A percentile compares a stretch with the other conserved stretches of the same genome.
phyloP scores from a whole-genome alignment of 305 asterid species.

The Rubia peregrina region DNA sequence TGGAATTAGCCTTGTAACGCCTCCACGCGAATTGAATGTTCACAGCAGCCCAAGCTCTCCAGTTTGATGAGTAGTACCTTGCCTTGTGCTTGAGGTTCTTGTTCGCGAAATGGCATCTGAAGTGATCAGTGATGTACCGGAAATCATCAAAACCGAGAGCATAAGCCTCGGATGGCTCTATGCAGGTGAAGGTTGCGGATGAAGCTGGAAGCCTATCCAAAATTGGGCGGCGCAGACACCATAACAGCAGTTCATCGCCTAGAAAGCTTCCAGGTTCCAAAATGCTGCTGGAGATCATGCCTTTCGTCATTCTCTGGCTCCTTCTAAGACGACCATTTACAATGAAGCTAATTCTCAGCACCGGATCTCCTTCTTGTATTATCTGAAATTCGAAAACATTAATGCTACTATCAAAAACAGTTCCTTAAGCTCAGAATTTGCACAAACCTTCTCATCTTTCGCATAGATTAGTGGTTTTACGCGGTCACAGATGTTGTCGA shows the following conservation, averaged over 20 bases:
- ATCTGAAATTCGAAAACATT: constrained; percentile 16
- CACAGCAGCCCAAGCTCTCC: constrained; percentile 34
- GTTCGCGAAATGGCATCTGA: constrained; percentile 23
- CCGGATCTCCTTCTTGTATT: constrained; percentile 30
- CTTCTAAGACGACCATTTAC: constrained; percentile 19
- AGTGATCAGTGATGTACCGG: constrained; percentile 22
- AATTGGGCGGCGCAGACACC: constrained; percentile 25
- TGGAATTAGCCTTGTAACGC: constrained; percentile 14
- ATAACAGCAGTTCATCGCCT: constrained; percentile 27
- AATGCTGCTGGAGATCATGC: constrained; percentile 15
- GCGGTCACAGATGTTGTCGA: constrained; percentile 25
- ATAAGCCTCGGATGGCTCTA: constrained; percentile 19
- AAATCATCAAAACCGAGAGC: constrained; percentile 19
- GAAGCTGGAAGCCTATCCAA: constrained; percentile 22
- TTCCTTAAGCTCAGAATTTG: not conserved
- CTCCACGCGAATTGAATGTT: constrained; percentile 30
- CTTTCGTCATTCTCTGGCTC: constrained; percentile 20
- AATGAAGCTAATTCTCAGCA: constrained; percentile 21
- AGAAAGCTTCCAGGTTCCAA: constrained; percentile 27
- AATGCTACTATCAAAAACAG: not conserved
- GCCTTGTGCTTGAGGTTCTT: constrained; percentile 18
- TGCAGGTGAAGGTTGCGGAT: constrained; percentile 28
- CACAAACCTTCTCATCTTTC: constrained; percentile 21
- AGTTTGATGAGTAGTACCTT: constrained; percentile 29
- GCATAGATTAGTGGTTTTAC: constrained; percentile 16